Evolutionary conservation across 768 basidiomycete species (phyloP).

Genomic region (Xerocomus brunneocitrinus): DNA sequence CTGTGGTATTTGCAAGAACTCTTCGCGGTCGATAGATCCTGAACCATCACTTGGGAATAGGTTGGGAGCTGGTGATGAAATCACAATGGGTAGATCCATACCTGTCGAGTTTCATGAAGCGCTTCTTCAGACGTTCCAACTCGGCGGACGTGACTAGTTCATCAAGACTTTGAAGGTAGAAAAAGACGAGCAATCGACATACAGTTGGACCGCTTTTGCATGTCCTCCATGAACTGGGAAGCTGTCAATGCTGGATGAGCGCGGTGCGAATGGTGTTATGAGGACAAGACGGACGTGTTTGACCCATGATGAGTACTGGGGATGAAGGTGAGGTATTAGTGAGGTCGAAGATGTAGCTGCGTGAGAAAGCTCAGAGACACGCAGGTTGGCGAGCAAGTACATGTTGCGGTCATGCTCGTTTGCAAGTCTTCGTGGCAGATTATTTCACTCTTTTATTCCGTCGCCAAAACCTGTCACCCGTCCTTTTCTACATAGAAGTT

Average conservation of each 20-base stretch:
- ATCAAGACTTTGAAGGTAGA: slow-evolving; percentile 8
- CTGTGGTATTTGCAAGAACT: slow-evolving; percentile 98
- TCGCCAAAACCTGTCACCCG: slow-evolving; percentile 8
- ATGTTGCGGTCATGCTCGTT: slow-evolving; percentile 22
- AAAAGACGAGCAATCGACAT: slow-evolving; percentile 32
- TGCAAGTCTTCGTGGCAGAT: slow-evolving; percentile 1
- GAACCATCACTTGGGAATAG: slow-evolving; percentile 72
- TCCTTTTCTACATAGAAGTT: slow-evolving; percentile 27
- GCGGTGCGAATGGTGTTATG: background rate
- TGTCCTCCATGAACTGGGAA: slow-evolving; percentile 96
- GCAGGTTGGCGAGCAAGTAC: background rate
- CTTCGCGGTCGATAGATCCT: slow-evolving; percentile 96
- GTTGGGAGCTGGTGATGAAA: background rate
- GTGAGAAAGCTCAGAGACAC: slow-evolving; percentile 18
- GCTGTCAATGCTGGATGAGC: slow-evolving; percentile 38
- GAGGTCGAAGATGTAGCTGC: slow-evolving; percentile 1
- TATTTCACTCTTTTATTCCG: slow-evolving; percentile 1
- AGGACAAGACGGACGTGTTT: slow-evolving; percentile 59
- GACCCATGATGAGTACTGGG: slow-evolving; percentile 54
- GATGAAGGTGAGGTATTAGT: no score
- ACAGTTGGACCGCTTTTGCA: slow-evolving; percentile 98
- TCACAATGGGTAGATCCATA: slow-evolving; percentile 26
- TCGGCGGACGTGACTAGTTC: slow-evolving; percentile 86
- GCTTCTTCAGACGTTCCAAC: slow-evolving; percentile 93
- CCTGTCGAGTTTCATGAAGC: slow-evolving; percentile 99